Evolutionary conservation across 176 grass and related monocot genomes (phyloP).

Genomic region (Alopecurus myosuroides): DNA sequence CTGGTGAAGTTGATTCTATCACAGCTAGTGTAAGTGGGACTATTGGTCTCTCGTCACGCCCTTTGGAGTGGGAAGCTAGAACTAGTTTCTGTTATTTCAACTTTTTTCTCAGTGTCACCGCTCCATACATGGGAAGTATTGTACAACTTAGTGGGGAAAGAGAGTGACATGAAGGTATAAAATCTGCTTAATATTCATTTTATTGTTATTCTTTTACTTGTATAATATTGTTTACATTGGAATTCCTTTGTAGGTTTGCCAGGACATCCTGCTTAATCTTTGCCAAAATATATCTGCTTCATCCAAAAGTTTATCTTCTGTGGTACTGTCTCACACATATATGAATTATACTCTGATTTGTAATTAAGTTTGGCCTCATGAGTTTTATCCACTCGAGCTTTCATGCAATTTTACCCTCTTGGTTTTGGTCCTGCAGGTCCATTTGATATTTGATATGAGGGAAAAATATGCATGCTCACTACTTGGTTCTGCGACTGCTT

Average conservation of each 20-base stretch:
- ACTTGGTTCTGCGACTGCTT: conserved; percentile 47
- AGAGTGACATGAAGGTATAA: conserved; percentile 60
- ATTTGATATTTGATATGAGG: conserved; percentile 46
- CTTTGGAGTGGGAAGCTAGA: conserved; percentile 59
- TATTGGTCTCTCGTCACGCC: conserved; percentile 39
- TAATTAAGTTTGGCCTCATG: conserved; percentile 14
- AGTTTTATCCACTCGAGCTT: conserved; percentile 7
- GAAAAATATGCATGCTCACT: conserved; percentile 37
- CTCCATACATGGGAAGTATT: conserved; percentile 77
- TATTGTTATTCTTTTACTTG: conserved; percentile 16
- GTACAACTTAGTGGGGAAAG: conserved; percentile 53
- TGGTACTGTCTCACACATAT: conserved; percentile 45
- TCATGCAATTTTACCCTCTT: conserved; percentile 21
- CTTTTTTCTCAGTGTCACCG: conserved; percentile 64
- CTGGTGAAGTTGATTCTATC: conserved; percentile 53
- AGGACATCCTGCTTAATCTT: conserved; percentile 71
- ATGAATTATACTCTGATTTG: conserved; percentile 13
- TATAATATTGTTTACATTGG: conserved; percentile 16
- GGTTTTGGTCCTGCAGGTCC: conserved; percentile 45
- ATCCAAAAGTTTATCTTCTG: conserved; percentile 46
- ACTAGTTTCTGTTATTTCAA: conserved; percentile 58
- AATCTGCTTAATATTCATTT: conserved; percentile 6
- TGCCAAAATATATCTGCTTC: conserved; percentile 60
- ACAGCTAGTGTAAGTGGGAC: conserved; percentile 37
- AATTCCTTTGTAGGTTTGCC: conserved; percentile 50